These are phyloP conservation scores for Niveomyces coronatus DNA, from an alignment of 2,329 filamentous ascomycete species.

Conservation along the genomic window DNA sequence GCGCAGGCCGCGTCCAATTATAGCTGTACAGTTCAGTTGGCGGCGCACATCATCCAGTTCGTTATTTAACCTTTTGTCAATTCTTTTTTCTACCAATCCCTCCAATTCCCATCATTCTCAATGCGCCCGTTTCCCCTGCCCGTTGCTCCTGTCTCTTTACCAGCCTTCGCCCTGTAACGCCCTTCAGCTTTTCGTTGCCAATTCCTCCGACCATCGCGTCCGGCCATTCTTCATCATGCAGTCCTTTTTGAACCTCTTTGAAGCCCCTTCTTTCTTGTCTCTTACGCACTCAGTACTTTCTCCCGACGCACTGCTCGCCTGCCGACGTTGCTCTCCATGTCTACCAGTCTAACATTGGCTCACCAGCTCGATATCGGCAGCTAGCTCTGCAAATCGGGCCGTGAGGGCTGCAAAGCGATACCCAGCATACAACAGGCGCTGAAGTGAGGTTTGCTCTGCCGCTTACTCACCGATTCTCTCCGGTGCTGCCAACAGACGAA, in stretches of 20 bases:
- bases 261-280: neutral
- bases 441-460: neutral
- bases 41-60: conserved; percentile 9
- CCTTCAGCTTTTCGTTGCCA: conserved; percentile 2
- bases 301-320: neutral
- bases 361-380: conserved; percentile 6
- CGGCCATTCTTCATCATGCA: neutral
- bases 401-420: too few species aligned
- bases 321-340: neutral
- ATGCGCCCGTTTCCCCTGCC: conserved; percentile 2
- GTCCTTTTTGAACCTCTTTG: conserved; percentile 5
- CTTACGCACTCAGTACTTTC: conserved; percentile 1
- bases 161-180: neutral
- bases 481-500: too few species aligned
- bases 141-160: conserved; percentile 1
- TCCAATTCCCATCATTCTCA: conserved; percentile 3
- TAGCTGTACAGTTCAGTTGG: conserved; percentile 2
- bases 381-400: conserved; percentile 1
- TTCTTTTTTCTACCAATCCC: conserved; percentile 1
- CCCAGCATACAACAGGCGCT: too few species aligned
- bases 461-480: too few species aligned
- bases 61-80: conserved; percentile 2
- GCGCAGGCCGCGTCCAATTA: conserved; percentile 8
- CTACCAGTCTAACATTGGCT: conserved; percentile 3
- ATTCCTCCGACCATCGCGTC: neutral